phyloP scores from a whole-genome alignment of 1,284 basidiomycete genomes.

The Taiwanofungus camphoratus region DNA sequence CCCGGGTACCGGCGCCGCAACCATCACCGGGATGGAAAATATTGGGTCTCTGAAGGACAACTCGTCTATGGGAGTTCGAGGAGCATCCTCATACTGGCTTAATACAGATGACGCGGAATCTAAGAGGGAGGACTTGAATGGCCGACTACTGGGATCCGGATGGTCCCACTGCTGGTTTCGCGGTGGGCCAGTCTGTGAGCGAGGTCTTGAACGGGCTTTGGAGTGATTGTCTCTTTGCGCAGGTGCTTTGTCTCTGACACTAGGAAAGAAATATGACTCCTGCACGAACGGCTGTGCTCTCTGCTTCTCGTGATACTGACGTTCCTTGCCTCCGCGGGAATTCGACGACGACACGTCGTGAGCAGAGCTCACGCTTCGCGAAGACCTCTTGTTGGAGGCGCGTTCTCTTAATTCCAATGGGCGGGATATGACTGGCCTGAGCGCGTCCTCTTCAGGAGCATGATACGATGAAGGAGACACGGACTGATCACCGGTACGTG shows the following conservation, averaged over 20 bases:
- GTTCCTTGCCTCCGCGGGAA: conserved; percentile 14
- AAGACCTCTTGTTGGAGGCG: conserved; percentile 16
- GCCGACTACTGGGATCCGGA: conserved; percentile 25
- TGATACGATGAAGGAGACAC: conserved; percentile 28
- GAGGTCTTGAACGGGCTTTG: conserved; percentile 27
- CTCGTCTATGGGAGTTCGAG: conserved; percentile 59
- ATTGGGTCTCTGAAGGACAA: conserved; percentile 38
- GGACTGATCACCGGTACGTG: conserved; percentile 22
- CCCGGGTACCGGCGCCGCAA: conserved; percentile 68
- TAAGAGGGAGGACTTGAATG: conserved; percentile 39
- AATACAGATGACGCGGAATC: conserved; percentile 58
- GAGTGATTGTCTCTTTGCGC: conserved; percentile 15
- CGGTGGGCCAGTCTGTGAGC: conserved; percentile 50
- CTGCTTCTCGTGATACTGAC: conserved; percentile 12
- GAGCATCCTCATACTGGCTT: conserved; percentile 57
- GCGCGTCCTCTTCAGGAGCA: conserved; percentile 17
- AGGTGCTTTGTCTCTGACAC: conserved; percentile 13
- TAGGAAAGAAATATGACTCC: conserved; percentile 21
- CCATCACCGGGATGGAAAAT: conserved; percentile 57
- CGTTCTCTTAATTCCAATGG: conserved; percentile 15
- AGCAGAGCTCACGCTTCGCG: conserved; percentile 19
- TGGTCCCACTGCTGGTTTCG: conserved; percentile 38
- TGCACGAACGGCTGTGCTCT: conserved; percentile 7
- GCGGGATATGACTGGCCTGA: conserved; percentile 21
- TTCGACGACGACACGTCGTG: conserved; percentile 18